Evolutionary conservation across 2,329 filamentous ascomycete species (phyloP), one percentile per base, ranked within the genome.

Genomic region (Penicillium frequentans): DNA sequence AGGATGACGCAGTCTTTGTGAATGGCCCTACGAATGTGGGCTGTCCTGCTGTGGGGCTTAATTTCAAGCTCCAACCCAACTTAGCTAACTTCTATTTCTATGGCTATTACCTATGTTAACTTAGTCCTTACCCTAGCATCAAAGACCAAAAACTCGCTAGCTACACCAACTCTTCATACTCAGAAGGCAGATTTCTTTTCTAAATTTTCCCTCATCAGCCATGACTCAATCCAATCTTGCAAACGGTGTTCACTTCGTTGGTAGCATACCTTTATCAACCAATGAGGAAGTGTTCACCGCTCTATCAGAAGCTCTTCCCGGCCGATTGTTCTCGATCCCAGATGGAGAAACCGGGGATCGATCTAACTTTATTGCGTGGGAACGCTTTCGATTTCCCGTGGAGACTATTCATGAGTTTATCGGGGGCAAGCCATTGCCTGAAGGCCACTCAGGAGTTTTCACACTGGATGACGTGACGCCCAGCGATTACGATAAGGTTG

Each of bases 291-390:
- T 73, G 16, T 74, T 79, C 52, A 67, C 59, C 3, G 64, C 58
- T 29, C 65, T 72, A 35, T 54, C 58, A n/a, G 55, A 63, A 7
- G 58, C 59, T 5, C 65, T 77, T 2, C 69, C 73, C 3, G 56
- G 61, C 23, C 75, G 73, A 13, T 62, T 79, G 26, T 65, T 62
- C 26, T 70, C 70, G 33, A 70, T 79, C 3, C 76, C 77, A 3
- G 77, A 79, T 59, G 77, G 77, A 47, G 77, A 80, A 59, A 73
- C 75, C 7, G 74, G 54, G 5, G n/a, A 27, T 42, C 52, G 57
- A n/a, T 68, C 14, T 45, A 68, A 42, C 68, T 77, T 27, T 48
- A 67, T 60, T n/a, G 24, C 14, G 4, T 57, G 54, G 51, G 9
- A 65, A 62, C 29, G 77, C 72, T 52, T 68, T 73, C 14, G 50